These are phyloP conservation scores for Castanospermum australe DNA, from an alignment of 306 rosid genomes.

Conservation along the genomic window DNA sequence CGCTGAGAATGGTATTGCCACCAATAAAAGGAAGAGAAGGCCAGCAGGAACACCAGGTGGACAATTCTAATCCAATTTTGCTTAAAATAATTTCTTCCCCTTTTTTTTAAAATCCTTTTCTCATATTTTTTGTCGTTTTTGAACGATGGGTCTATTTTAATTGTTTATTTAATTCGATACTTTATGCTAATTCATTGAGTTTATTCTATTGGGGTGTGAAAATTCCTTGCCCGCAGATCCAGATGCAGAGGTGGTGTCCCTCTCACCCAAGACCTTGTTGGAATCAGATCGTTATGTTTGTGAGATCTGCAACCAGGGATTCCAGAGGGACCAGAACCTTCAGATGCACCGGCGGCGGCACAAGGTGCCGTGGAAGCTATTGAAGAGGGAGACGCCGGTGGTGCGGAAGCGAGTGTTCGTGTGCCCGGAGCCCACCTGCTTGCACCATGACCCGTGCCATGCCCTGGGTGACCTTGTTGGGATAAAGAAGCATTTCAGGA, in stretches of 20 bases:
- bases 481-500: conserved; percentile 88
- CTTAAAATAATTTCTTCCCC: not conserved
- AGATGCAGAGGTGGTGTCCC: conserved; percentile 97
- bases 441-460: conserved; percentile 11
- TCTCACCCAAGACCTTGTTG: conserved; percentile 58
- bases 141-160: not conserved
- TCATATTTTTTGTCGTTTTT: not conserved
- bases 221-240: conserved; percentile 58
- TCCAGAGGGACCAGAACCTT: conserved; percentile 51
- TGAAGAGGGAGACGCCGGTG: conserved; percentile 16
- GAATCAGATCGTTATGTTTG: conserved; percentile 15
- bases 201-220: not conserved
- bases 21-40: conserved; percentile 81
- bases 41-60: conserved; percentile 99
- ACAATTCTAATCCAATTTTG: not conserved
- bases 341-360: conserved; percentile 79
- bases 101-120: too few species aligned
- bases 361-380: conserved; percentile 20
- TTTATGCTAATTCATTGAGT: too few species aligned
- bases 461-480: conserved; percentile 99
- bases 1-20: conserved; percentile 54
- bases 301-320: conserved; percentile 20
- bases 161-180: not conserved
- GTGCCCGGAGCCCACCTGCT: conserved; percentile 11
- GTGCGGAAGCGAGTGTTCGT: conserved; percentile 2